Base-by-base conservation (phyloP, 768 basidiomycete genomes). In the Rhizopogon vulgaris region DNA sequence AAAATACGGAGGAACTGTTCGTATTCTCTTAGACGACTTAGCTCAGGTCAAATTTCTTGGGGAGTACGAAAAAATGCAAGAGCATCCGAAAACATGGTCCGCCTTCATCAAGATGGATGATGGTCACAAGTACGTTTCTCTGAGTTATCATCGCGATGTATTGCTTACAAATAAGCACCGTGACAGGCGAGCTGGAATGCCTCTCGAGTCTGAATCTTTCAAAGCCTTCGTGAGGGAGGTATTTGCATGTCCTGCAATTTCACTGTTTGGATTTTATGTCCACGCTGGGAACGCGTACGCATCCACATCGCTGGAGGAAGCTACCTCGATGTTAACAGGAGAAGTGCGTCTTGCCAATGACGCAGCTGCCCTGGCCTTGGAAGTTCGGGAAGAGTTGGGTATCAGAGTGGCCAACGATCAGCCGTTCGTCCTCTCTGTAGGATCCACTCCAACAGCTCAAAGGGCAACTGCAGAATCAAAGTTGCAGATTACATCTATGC, bases 401-500 rank as follows among this genome's bases (percentile, higher is more conserved):
- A 63, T 67, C 30, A 62, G 55, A 15, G 42, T 51, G 6, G 50
- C 63, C 32, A 67, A 74, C 50, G 69, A 71, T 9, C 66, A 72
- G 34, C 75, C 79, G 4, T 90, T 87, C 58, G 76, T 88, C 2
- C 69, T 93, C 37, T 85, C 87, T 1, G 84, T 93, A 2, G 90
- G 91, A 18, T 85, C 89, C 15, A 93, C 91, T 2, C 90, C 91
- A 2, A 84, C 90, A 2, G 90, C 90, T 0, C 87, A 92, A 62
- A 84, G 85, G 7, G 87, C 85, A 9, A 80, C 77, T 32, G 69
- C 75, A 24, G 78, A 76, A 58, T 73, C 72, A 27, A 63, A 70
- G 45, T 66, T 69, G 12, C 59, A 69, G 38, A 62, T 85, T n/a
- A 69, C 74, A 6, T 64, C 72, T 25, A 59, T 70, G 49, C 71